Evolutionary conservation across 805 yeast species (phyloP), one percentile per base, ranked within the genome.

Genomic region (Kluyveromyces dobzhanskii): DNA sequence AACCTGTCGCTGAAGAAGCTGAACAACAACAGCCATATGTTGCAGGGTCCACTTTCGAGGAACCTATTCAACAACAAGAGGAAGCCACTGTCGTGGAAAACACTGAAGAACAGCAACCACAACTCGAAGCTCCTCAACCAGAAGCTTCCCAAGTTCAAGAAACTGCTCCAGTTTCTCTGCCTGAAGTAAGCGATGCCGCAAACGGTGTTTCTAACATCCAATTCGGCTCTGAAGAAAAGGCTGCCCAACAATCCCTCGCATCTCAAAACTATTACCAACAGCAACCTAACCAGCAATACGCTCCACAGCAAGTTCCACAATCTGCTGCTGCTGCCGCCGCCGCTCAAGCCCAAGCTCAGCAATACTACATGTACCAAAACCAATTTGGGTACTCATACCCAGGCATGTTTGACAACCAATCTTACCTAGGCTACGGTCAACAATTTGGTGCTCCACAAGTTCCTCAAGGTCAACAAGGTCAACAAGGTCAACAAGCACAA

Each of bases 371-470:
- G 62, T 58, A 59, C 39, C 64, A 59, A 45, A 54, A 54, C 39
- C 64, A 59, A 43, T 59, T 56, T 46, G 64, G 63, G 30, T 59
- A 57, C 43, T 53, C 59, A 27, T 58, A 59, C 42, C 64, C 64
- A 31, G 63, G 60, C 31, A 56, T 58, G 59, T 59, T 50, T 36
- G 64, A 57, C 42, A 47, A 53, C 25, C 64, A 57, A 47, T 43
- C 44, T 30, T 56, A 54, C 44, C 40, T 39, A 31, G 44, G 43
- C 28, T 55, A 54, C 39, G 51, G 49, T 28, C 56, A 53, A 39
- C 44, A 35, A 18, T 42, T 44, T n/a, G 61, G 57, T 42, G 52
- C 48, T 27, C 47, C 41, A 9, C 52, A 51, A 24, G 24, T 21
- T 21, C 59, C 49, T 35, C 49, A 46, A 26, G 33, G 41, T 30